Evolutionary conservation across 441 rosid species (phyloP).

Genomic region (Erodium moschatum): DNA sequence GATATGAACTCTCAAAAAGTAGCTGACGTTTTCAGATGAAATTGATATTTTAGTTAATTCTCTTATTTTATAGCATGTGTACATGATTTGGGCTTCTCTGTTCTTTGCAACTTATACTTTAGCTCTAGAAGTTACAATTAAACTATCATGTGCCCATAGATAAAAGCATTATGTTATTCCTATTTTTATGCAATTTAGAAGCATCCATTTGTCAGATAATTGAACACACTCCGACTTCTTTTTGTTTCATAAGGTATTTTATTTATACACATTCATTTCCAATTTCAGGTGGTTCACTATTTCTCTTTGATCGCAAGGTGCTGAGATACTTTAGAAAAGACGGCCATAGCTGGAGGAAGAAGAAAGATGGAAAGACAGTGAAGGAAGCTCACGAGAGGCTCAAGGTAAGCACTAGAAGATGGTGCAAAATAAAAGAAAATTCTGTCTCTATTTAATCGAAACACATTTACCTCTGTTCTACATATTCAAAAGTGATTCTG

Average conservation of each 20-base stretch:
- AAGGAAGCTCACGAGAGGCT: conserved; percentile 98
- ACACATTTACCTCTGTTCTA: neutral
- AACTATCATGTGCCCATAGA: neutral
- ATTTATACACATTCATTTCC: conserved; percentile 5
- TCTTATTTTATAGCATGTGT: neutral
- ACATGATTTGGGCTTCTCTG: neutral
- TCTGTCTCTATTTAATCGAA: neutral
- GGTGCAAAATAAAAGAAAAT: neutral
- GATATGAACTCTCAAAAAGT: neutral
- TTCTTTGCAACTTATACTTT: conserved; percentile 4
- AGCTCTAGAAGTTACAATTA: neutral
- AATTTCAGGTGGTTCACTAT: conserved; percentile 79
- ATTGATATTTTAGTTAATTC: neutral
- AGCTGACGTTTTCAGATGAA: neutral
- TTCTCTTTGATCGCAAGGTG: conserved; percentile 87
- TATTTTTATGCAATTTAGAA: conserved; percentile 3
- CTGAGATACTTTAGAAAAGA: conserved; percentile 89
- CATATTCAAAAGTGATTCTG: neutral
- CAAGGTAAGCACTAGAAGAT: conserved; percentile 42
- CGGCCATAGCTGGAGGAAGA: conserved; percentile 98
- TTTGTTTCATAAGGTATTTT: neutral
- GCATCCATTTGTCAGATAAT: neutral
- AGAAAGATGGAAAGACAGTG: conserved; percentile 84
- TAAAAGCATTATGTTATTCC: conserved; percentile 1
- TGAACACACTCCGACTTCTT: neutral